These are phyloP conservation scores for Russula foetens DNA, from an alignment of 768 basidiomycete genomes.

Conservation along the genomic window DNA sequence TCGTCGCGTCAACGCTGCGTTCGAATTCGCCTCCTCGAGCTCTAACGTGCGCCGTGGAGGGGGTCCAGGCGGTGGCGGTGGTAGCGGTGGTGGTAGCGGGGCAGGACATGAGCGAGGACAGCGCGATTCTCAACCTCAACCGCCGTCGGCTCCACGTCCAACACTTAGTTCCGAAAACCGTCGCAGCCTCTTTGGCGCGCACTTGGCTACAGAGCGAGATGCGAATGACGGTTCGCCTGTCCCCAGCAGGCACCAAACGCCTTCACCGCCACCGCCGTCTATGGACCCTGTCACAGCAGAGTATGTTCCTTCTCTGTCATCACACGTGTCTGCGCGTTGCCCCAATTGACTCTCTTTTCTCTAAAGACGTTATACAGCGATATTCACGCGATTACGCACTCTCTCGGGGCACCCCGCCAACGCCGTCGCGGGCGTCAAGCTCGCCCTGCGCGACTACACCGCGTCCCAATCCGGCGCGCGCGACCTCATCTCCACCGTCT, in stretches of 20 bases:
- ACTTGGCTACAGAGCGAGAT: slow-evolving; percentile 38
- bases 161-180: slow-evolving; percentile 35
- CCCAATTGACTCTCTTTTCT: not conserved
- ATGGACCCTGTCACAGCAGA: slow-evolving; percentile 46
- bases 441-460: slow-evolving; percentile 73
- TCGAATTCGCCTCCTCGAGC: slow-evolving; percentile 46
- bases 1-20: slow-evolving; percentile 52
- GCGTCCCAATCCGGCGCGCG: slow-evolving; percentile 68
- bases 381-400: slow-evolving; percentile 54
- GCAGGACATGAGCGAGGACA: slow-evolving; percentile 47
- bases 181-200: slow-evolving; percentile 54
- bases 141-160: slow-evolving; percentile 22
- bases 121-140: slow-evolving; percentile 27
- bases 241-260: slow-evolving; percentile 27
- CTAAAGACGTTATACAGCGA: slow-evolving; percentile 56
- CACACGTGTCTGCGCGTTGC: not conserved
- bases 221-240: slow-evolving; percentile 6
- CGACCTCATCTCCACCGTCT: slow-evolving; percentile 85
- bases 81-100: slow-evolving; percentile 32
- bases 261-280: slow-evolving; percentile 33
- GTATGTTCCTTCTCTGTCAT: slow-evolving; percentile 35
- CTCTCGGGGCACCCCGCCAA: slow-evolving; percentile 49
- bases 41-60: slow-evolving; percentile 33
- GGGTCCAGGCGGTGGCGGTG: slow-evolving; percentile 32
- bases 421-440: slow-evolving; percentile 55